Evolutionary conservation across 2,329 filamentous ascomycete genomes (phyloP).

Genomic region (Penicillium thymicola): DNA sequence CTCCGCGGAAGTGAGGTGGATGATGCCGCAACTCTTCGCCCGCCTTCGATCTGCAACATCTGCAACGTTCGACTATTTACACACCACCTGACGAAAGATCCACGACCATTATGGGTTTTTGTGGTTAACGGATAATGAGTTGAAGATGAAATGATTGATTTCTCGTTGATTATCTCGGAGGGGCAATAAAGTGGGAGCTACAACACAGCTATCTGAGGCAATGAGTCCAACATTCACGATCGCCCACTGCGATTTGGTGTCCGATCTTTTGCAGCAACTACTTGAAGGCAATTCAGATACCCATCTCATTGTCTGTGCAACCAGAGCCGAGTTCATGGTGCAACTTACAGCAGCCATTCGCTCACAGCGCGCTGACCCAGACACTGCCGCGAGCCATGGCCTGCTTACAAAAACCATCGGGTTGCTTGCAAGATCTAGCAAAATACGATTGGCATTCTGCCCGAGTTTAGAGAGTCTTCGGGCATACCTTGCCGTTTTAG

Average conservation of each 20-base stretch:
- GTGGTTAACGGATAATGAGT: neutral
- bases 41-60: conserved; percentile 8
- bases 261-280: conserved; percentile 61
- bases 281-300: conserved; percentile 55
- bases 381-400: conserved; percentile 27
- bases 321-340: conserved; percentile 61
- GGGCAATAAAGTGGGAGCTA: neutral
- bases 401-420: conserved; percentile 65
- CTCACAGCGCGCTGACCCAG: conserved; percentile 15
- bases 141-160: neutral
- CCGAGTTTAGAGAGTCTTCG: conserved; percentile 74
- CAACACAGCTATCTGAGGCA: neutral
- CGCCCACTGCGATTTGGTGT: conserved; percentile 50
- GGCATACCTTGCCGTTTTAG: conserved; percentile 65
- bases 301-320: conserved; percentile 68
- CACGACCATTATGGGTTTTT: neutral
- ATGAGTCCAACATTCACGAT: conserved; percentile 25
- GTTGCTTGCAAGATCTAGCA: conserved; percentile 64
- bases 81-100: neutral
- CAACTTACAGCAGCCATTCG: conserved; percentile 54
- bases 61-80: neutral
- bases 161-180: neutral
- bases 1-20: conserved; percentile 11
- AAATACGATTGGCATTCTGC: conserved; percentile 68
- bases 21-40: conserved; percentile 4